Conservation (phyloP, 805 yeast species). For the Ogataea polymorpha region DNA sequence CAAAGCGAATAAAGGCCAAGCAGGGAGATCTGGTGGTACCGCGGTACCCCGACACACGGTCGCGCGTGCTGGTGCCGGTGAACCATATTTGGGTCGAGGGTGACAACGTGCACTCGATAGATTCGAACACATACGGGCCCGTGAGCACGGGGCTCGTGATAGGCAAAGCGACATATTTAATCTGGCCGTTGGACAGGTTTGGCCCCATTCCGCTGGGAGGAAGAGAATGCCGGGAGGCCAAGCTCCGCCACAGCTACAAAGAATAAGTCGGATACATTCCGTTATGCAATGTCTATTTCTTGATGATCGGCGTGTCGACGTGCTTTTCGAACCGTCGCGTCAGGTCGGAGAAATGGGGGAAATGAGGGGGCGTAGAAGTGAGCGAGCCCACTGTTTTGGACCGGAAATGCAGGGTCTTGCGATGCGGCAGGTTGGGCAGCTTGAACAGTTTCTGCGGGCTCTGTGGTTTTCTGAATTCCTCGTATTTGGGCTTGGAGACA, state of each 20-base stretch:
- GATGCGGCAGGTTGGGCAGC: constrained; percentile 20
- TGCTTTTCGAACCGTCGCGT: constrained; percentile 25
- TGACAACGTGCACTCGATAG: constrained; percentile 80
- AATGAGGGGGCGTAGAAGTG: constrained; percentile 15
- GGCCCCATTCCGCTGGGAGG: constrained; percentile 53
- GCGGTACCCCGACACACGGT: constrained; percentile 63
- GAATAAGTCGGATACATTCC: background rate
- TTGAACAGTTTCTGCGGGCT: constrained; percentile 15
- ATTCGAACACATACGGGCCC: constrained; percentile 87
- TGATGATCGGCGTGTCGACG: constrained; percentile 31
- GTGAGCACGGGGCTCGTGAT: constrained; percentile 74
- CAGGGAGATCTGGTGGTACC: constrained; percentile 70
- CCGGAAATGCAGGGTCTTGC: constrained; percentile 21
- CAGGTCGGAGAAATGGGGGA: constrained; percentile 15
- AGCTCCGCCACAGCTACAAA: constrained; percentile 11
- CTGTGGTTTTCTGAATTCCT: background rate
- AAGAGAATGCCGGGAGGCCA: constrained; percentile 42
- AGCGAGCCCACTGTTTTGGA: constrained; percentile 28
- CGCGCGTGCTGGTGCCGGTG: constrained; percentile 60
- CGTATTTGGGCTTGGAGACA: background rate
- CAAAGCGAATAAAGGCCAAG: constrained; percentile 75
- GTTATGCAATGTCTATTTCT: constrained; percentile 14
- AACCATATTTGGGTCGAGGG: constrained; percentile 95
- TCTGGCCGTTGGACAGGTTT: constrained; percentile 67
- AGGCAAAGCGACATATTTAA: constrained; percentile 66